Evolutionary conservation across 2,329 filamentous ascomycete genomes (phyloP).

Genomic region (Alternaria sp.): DNA sequence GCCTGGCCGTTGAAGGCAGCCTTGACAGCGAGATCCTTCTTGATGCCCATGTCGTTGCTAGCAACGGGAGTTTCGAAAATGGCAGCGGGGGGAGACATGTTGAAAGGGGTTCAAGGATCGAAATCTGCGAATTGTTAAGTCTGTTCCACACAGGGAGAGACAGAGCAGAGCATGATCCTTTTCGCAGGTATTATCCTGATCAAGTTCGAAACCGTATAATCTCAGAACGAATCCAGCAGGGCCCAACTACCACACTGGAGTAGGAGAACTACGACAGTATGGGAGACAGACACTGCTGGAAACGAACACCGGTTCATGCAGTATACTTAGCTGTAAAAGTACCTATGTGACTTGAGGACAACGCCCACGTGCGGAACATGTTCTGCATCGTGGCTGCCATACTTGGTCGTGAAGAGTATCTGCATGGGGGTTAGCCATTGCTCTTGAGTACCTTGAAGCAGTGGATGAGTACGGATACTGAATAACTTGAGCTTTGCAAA

Average conservation of each 20-base stretch:
- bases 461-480: constrained; percentile 28
- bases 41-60: constrained; percentile 28
- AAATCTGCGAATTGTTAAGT: constrained; percentile 43
- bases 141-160: constrained; percentile 37
- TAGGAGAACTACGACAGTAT: constrained; percentile 1
- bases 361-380: constrained; percentile 41
- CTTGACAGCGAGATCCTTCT: constrained; percentile 56
- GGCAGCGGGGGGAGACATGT: constrained; percentile 80
- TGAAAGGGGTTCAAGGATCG: constrained; percentile 32
- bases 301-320: constrained; percentile 53
- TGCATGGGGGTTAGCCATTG: constrained; percentile 28
- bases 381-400: constrained; percentile 40
- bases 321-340: constrained; percentile 48
- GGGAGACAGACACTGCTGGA: constrained; percentile 14
- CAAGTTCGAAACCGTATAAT: constrained; percentile 94
- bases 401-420: constrained; percentile 29
- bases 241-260: background rate
- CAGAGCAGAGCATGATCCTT: constrained; percentile 86
- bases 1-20: constrained; percentile 53
- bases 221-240: constrained; percentile 65
- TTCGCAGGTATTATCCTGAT: constrained; percentile 99
- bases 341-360: constrained; percentile 47
- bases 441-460: background rate
- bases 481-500: background rate
- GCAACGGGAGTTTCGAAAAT: constrained; percentile 55